Base-by-base conservation (phyloP, 441 rosid genomes). In the Erodium texanum region DNA sequence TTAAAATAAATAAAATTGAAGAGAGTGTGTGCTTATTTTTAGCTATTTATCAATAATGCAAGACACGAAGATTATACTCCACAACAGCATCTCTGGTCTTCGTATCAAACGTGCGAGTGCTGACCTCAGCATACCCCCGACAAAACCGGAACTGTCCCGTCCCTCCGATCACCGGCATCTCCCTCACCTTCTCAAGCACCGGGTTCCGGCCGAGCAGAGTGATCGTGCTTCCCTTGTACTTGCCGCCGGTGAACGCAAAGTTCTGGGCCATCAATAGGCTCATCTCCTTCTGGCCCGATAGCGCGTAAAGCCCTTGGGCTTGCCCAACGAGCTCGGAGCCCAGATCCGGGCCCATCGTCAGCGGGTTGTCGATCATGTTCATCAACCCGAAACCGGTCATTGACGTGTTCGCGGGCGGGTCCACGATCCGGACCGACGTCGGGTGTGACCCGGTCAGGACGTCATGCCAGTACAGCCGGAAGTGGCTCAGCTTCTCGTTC, bases 361-460 rank as follows among this genome's bases (percentile, higher is more conserved):
- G 24, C 16, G 58, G 58, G 69, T 87, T 78, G 71, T 86, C 92
- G 32, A 85, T 27, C 29, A 27, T 27, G 29, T 27, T 27, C 29
- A 27, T 27, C 29, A 27, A 27, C 29, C 29, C 29, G 29, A 27
- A 27, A 27, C 29, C 29, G 29, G 29, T 27, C 29, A 27, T 27
- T 4, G 29, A 27, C 29, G 29, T 4, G 29, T 27, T 27, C 29
- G 29, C 29, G 29, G 29, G 29, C 29, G 29, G 29, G 29, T 27
- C 4, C 29, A 27, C 29, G 29, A 27, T 27, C 29, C 29, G 29
- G 29, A 27, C 29, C 4, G 29, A 27, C 2, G 29, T 27, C 29
- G 29, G 29, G 29, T 27, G 29, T 27, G 29, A 27, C 29, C 29
- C 29, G 29, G 29, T 27, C 29, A 27, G 29, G 29, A 27, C 4